Evolutionary conservation across 345 rosid species (phyloP).

Genomic region (Camelina hispida): DNA sequence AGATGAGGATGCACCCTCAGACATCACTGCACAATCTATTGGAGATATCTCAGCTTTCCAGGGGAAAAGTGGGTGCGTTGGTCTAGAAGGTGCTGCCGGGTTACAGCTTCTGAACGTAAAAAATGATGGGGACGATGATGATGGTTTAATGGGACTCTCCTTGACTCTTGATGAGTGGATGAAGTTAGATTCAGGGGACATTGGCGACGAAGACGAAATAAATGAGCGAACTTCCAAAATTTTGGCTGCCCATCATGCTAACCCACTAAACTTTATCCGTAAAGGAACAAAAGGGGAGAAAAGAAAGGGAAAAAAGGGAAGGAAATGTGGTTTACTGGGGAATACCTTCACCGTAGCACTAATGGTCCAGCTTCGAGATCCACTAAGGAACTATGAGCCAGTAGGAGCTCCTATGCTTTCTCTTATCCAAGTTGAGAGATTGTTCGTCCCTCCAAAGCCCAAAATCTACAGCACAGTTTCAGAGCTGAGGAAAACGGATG

Average conservation of each 20-base stretch:
- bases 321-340: slow-evolving; percentile 83
- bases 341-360: slow-evolving; percentile 91
- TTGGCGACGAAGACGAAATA: slow-evolving; percentile 74
- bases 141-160: slow-evolving; percentile 86
- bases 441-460: slow-evolving; percentile 87
- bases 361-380: slow-evolving; percentile 91
- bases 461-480: slow-evolving; percentile 73
- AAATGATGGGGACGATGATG: slow-evolving; percentile 60
- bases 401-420: slow-evolving; percentile 98
- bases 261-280: slow-evolving; percentile 63
- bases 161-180: slow-evolving; percentile 95
- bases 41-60: slow-evolving; percentile 79
- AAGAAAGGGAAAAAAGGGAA: slow-evolving; percentile 64
- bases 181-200: slow-evolving; percentile 87
- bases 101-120: slow-evolving; percentile 79
- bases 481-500: slow-evolving; percentile 52
- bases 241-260: slow-evolving; percentile 92
- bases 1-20: slow-evolving; percentile 71
- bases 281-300: slow-evolving; percentile 79
- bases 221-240: slow-evolving; percentile 82
- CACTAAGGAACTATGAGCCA: slow-evolving; percentile 78
- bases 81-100: slow-evolving; percentile 85
- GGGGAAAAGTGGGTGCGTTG: slow-evolving; percentile 63
- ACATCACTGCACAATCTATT: slow-evolving; percentile 66
- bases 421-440: slow-evolving; percentile 93